Evolutionary conservation across 352 stramenopile species (phyloP), one percentile per base, ranked within the genome.

Genomic region (Pseudoperonospora humuli): DNA sequence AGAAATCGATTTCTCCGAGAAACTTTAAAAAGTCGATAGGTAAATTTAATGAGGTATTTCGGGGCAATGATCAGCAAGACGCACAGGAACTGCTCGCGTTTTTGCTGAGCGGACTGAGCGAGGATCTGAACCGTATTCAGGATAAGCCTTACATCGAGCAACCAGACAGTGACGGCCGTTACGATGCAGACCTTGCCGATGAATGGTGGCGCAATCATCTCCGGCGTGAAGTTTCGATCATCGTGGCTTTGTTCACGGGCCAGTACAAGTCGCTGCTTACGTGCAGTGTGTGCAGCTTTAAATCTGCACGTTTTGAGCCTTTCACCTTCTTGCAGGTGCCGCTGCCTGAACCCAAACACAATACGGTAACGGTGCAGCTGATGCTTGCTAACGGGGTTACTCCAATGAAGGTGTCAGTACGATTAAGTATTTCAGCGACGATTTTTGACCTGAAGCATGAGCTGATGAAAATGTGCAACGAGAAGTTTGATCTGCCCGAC

Each of bases 151-250:
- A 99, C 54, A 93, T 99, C 7, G 93, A 99, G 60, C 96, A 99
- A 32, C 78, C 95, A 7, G 94, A 98, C 56, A 97, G 86, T 26
- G 95, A 99, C 60, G 95, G 95, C n/a, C 83, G 96, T 14, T 95
- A 96, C 26, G 97, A 99, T 61, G 79, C 79, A 7, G 96, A 98
- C 62, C 64, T 99, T 19, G 97, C 97, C 7, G 89, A 98, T 46
- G 97, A 99, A 61, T 99, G 96, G 95, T 99, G 97, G 97, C 69
- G 84, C 11, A 98, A 98, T 54, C 95, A 99, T 64, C 73, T 99
- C 18, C 84, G 95, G 28, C 75, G 97, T 21, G 96, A 99, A 64
- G 83, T 98, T 31, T 98, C 88, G 7, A 98, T 99, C 43, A 95
- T 99, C 38, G 95, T 98, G 11, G 96, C 95, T n/a, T 73, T 99